Percentiles rank a stretch among this genome's conserved stretches.
Evolutionary conservation across 345 rosid species (phyloP).

Genomic region (Camelina neglecta): DNA sequence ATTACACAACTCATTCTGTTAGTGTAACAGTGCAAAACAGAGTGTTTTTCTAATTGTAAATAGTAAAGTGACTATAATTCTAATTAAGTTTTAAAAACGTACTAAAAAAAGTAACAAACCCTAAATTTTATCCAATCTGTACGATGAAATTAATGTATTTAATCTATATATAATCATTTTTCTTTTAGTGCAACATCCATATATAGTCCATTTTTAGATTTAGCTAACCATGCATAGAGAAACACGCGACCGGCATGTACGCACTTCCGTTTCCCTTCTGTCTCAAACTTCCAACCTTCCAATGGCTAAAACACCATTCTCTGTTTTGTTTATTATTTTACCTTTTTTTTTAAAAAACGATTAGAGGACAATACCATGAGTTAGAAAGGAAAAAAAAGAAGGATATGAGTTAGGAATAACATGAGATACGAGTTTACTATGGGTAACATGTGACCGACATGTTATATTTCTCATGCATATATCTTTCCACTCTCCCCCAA

Average conservation of each 20-base stretch:
- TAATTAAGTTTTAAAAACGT: too few species aligned
- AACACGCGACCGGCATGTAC: constrained; percentile 11
- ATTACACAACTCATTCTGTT: too few species aligned
- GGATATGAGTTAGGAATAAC: neutral
- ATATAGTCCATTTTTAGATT: too few species aligned
- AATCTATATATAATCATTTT: neutral
- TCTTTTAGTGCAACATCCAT: too few species aligned
- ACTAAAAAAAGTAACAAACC: too few species aligned
- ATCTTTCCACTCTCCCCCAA: neutral
- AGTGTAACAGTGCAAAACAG: too few species aligned
- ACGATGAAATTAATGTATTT: too few species aligned
- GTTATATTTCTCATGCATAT: neutral
- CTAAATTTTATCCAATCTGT: too few species aligned
- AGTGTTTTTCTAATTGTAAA: too few species aligned
- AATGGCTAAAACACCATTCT: neutral
- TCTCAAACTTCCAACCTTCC: neutral
- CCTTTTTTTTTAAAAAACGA: neutral
- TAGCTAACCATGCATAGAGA: neutral
- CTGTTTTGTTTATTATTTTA: neutral
- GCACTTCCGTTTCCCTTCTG: neutral
- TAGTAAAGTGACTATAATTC: too few species aligned
- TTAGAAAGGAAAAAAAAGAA: too few species aligned
- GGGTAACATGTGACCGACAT: constrained; percentile 18
- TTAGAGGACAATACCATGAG: neutral
- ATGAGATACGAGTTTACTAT: neutral